Percentiles rank a stretch among this genome's conserved stretches.
These are phyloP conservation scores for Gastrolobium villosum DNA, from an alignment of 306 rosid genomes.

Conservation along the genomic window DNA sequence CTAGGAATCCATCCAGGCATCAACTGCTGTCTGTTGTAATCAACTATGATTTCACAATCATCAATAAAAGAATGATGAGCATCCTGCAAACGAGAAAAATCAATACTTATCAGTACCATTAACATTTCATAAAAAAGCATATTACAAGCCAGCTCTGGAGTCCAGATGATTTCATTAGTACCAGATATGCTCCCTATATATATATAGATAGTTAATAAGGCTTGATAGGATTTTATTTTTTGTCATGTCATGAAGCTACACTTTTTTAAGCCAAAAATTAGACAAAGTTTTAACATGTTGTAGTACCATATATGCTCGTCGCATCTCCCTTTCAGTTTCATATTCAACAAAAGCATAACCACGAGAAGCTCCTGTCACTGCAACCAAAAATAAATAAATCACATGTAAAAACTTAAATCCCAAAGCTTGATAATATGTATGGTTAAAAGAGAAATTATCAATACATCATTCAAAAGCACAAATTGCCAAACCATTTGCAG, in stretches of 20 bases:
- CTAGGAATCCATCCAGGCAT: conserved; percentile 99
- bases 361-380: conserved; percentile 93
- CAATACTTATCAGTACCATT: conserved; percentile 5
- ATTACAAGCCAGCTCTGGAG: conserved; percentile 19
- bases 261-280: background rate
- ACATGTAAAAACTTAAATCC: conserved; percentile 13
- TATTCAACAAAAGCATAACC: conserved; percentile 97
- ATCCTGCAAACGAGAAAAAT: conserved; percentile 65
- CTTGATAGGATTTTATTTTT: background rate
- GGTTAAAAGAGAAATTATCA: background rate
- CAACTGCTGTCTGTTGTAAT: conserved; percentile 84
- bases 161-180: conserved; percentile 23
- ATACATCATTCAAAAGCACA: conserved; percentile 4
- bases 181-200: background rate
- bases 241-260: background rate
- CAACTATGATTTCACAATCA: conserved; percentile 83
- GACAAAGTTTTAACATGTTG: conserved; percentile 31
- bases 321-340: conserved; percentile 88
- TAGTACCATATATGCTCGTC: conserved; percentile 74
- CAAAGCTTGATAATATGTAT: background rate
- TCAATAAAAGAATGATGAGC: conserved; percentile 87
- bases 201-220: background rate
- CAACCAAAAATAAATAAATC: conserved; percentile 36
- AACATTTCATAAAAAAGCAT: conserved; percentile 1
- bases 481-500: background rate